Base-by-base conservation (phyloP, 768 basidiomycete species). In the Boletus tomentosulus region DNA sequence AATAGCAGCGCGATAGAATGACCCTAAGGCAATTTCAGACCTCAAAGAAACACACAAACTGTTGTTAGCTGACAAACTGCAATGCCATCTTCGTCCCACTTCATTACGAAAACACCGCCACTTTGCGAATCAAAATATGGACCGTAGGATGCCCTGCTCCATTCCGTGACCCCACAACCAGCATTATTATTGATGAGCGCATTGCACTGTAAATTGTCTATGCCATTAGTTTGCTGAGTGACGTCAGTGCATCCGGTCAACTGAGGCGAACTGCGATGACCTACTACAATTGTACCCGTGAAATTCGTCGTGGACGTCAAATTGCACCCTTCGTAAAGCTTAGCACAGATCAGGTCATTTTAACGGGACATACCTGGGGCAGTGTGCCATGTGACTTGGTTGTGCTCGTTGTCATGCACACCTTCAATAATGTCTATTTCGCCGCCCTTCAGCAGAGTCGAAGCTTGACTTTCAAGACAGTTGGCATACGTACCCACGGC, bases 51-150 rank as follows among this genome's bases (percentile, higher is more conserved):
- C 22, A 53, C 1, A 33, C 9, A 49, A 34, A 46, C 15, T 15
- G 27, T 25, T 11, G 41, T 25, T 15, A 35, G 1, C 88, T 66
- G 56, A 91, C 89, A 91, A 57, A 89, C 79, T 38, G 83, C 80
- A 52, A 92, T 89, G 2, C 84, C 83, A 55, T 75, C 77, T 54
- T 83, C 79, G 63, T 92, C 88, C 92, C 92, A 94, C 61, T 87
- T 86, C 88, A 92, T 91, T 1, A 84, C 90, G 65, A 90, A 93
- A 3, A 92, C 84, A 3, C 92, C 92, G 5, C 92, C 92, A 10
- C 86, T 82, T 63, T 82, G 83, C 1, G 78, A 77, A 56, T 93
- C 92, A 65, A 93, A 93, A 49, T 79, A 80, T 35, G 86, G 84
- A 0, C 92, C 92, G 68, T 89, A 94, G 0, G 92, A 94, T 2